Conservation (phyloP, 345 rosid genomes). For the Murraya koenigii region DNA sequence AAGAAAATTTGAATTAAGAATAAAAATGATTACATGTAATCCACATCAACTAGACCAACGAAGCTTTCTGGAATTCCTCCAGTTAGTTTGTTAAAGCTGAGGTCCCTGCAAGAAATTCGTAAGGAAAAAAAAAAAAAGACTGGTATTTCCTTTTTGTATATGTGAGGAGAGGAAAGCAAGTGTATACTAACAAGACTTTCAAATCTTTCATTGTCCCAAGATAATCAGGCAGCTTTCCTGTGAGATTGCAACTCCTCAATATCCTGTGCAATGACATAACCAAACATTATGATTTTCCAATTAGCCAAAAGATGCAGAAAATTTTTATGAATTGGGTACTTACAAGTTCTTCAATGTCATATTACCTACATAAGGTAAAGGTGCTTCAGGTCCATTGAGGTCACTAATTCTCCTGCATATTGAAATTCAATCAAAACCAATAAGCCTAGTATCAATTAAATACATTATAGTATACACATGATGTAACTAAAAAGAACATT, state of each 20-base stretch:
- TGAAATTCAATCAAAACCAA: neutral
- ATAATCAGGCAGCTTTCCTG: constrained; percentile 38
- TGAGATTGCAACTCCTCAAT: constrained; percentile 56
- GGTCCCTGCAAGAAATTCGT: constrained; percentile 32
- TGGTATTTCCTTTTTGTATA: too few relatives aligned
- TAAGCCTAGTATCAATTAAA: neutral
- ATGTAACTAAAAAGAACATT: neutral
- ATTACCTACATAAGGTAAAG: constrained; percentile 35
- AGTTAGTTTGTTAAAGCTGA: constrained; percentile 44
- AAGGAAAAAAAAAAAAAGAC: neutral
- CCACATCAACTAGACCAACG: neutral
- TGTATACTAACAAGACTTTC: constrained; percentile 34
- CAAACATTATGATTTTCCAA: neutral
- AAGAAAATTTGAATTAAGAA: neutral
- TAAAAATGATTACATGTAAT: constrained; percentile 11
- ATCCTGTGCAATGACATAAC: constrained; percentile 32
- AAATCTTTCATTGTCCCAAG: constrained; percentile 20
- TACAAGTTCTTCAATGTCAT: constrained; percentile 32
- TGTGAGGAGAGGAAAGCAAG: too few relatives aligned
- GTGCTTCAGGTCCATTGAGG: constrained; percentile 35
- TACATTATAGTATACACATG: neutral
- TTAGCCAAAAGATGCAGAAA: neutral
- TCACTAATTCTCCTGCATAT: constrained; percentile 57
- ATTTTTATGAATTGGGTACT: constrained; percentile 4
- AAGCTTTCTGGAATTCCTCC: constrained; percentile 28